Evolutionary conservation across 805 yeast genomes (phyloP), one percentile per base, ranked within the genome.

Genomic region (Wickerhamomyces chaumierensis): DNA sequence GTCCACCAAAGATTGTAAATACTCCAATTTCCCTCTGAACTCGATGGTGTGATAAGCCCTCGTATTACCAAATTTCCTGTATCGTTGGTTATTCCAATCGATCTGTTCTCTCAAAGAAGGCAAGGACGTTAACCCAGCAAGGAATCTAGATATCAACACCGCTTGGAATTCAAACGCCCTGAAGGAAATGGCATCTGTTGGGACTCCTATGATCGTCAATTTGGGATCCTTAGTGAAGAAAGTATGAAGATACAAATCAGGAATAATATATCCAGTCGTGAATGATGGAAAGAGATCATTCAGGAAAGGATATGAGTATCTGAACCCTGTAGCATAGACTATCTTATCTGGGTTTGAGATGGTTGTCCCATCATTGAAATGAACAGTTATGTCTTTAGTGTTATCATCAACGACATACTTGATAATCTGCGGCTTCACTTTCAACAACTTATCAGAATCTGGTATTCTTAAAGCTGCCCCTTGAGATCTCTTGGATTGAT

Each of bases 301-400:
- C 4, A 81, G 56, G 47, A 69, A 78, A 9, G 88, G 87, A 41
- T 68, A 63, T 34, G 70, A 66, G 50, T 70, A 74, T 21, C 69
- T 61, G 56, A 78, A 81, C 1, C 92, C 92, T 0, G 90, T 81
- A 36, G 82, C 80, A 52, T 75, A 78, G n/a, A 81, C 56, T 15
- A 82, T 62, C 31, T 49, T 46, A 46, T 80, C 85, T 25, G 79
- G 66, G 21, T 59, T 61, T 3, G 42, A 40, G 1, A 75, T 45
- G 11, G 42, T 51, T 3, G 60, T 42, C 5, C 76, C 82, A 40
- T 71, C 73, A 1, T 39, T 59, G 38, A 76, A 71, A 4, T 55
- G 49, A 3, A 73, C 62, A 9, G 40, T 19, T 9, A 55, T 34
- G 3, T 44, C 40, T 8, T 18, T 65, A 1, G 54, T 45, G 5